Base-by-base conservation (phyloP, 768 basidiomycete species). In the Boletus tomentosulus region DNA sequence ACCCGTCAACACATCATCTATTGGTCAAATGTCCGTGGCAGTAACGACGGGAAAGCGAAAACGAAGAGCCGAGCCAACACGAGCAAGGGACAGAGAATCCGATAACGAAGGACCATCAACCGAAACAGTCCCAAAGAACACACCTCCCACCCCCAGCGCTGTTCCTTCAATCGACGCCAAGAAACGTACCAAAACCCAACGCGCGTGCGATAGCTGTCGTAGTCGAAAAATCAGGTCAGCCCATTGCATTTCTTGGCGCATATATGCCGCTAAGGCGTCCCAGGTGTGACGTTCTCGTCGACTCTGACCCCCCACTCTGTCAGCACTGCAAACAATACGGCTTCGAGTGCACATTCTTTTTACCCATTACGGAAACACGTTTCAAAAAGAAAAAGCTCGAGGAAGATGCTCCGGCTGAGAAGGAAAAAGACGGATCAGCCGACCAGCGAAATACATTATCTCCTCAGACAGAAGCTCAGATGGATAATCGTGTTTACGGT, bases 291-390 rank as follows among this genome's bases (percentile, higher is more conserved):
- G 82, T 97, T 62, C 76, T 98, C 16, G 35, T 79, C 1, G 90
- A 93, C 62, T 69, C 80, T 62, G 87, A 92, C 3, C 88, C 89
- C 0, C 85, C 89, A 16, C 65, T 89, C 46, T 98, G 94, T 66
- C 89, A 93, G 62, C 95, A 98, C 69, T 98, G 96, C 80, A 90
- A 92, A 65, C 91, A 93, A 66, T 92, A 93, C 63, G 81, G 83
- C 42, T 91, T 94, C 61, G 92, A 96, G 59, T 97, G 96, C 69
- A 97, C 95, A 6, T 97, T 95, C 74, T 96, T 97, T 77, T 83
- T 98, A 12, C 97, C 97, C 38, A 99, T 99, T 62, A 92, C 96
- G 10, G 97, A 98, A 71, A 99, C 97, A 0, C 86, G 97, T 19
- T 99, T 98, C 80, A 98, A 98, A 76, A 97, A 97, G 77, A 93